Evolutionary conservation across 169 alveolate genomes (phyloP), one percentile per base, ranked within the genome.

Genomic region (Besnoitia besnoiti): DNA sequence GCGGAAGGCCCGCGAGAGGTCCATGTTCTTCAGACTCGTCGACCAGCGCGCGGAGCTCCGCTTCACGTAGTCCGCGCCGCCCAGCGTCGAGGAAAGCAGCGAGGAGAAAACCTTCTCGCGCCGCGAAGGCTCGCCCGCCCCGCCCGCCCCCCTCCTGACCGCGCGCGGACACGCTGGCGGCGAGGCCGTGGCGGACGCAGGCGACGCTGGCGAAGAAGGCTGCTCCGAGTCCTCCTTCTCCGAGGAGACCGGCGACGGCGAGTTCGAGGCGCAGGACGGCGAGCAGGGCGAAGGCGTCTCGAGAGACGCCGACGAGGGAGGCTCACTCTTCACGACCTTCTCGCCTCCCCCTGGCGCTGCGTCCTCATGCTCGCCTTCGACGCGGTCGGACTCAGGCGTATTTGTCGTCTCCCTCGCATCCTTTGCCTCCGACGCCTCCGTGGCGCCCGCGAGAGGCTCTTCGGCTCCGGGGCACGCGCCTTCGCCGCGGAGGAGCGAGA

Each of bases 51-150:
- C 1, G 8, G 80, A 67, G 44, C 44, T 67, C n/a, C 80, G 14
- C 44, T 67, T 67, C 46, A 67, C 42, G 80, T 67, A 67, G 30
- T 67, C 46, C 12, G 80, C 80, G 21, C 80, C 80, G 3, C 42
- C 80, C 46, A 67, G 4, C 40, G 80, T 67, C 12, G 80, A 67
- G 80, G 80, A 67, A 1, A 67, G 80, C 40, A 67, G 44, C 80
- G 80, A 67, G 2, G 80, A 67, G 44, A 67, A 67, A 67, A 67
- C 80, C 42, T 67, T 67, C 80, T 67, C 80, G 8, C 80, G 80
- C 46, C 42, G 80, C 40, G 39, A 4, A 37, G 39, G 80, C 44
- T 67, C 46, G 12, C 42, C 80, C 80, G 47, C 10, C 7, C 12
- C 14, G 42, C n/a, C 80, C 80, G 80, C 44, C 44, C 21, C 44